Base-by-base conservation (phyloP, 106 monocot genomes). In the Dioscorea dumetorum region DNA sequence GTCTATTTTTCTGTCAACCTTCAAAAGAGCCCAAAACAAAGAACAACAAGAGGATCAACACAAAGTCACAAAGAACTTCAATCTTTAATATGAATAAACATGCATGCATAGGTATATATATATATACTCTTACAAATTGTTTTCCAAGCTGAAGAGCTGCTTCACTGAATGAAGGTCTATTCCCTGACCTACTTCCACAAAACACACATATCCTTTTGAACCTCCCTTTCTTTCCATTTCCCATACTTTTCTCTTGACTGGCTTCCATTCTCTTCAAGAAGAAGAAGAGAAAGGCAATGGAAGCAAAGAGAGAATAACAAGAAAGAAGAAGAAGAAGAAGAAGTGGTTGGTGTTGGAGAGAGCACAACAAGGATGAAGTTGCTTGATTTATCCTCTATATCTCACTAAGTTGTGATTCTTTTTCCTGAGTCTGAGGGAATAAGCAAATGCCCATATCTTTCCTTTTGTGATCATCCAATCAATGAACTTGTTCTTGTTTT, bases 141-240 rank as follows among this genome's bases (percentile, higher is more conserved):
- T 78, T 85, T 33, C 91, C 91, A 72, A 91, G 88, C 17, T 87
- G 75, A 74, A 88, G 77, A 57, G 88, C 71, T 67, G 82, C 84
- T 53, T 80, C 73, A 57, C 80, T 85, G 78, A 91, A 91, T 15
- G 80, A 82, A 53, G 91, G 65, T 59, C 63, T 77, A 70, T 83
- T 85, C 20, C 91, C 85, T 34, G 84, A 56, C 61, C 88, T 88
- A 57, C 91, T 91, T 22, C 91, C 91, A 74, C 88, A 85, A 74
- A 85, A 91, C 69, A 91, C 91, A 80, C 91, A 91, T n/a, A 91
- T 82, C 61, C 82, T 83, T 61, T 33, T 82, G 28, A 91, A 80
- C 56, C 56, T 78, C 3, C 67, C 34, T 22, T 62, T 63, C 28
- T 28, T 60, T 22, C 22, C 49, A 24, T 33, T 74, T 28, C 22